phyloP scores from a whole-genome alignment of 140 eudicot species.

The Oenanthe javanica region DNA sequence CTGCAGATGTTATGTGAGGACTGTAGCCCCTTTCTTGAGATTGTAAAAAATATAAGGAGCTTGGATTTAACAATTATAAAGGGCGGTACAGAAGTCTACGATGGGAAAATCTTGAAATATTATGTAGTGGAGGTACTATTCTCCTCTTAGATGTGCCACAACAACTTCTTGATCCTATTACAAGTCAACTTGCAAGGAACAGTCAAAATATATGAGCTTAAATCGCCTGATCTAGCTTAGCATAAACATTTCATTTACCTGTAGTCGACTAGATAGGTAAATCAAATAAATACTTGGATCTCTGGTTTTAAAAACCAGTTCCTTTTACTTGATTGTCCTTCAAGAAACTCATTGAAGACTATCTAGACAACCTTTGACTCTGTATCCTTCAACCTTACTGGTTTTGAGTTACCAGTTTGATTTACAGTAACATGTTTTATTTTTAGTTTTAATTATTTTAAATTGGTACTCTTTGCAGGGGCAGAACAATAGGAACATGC shows the following conservation, averaged over 20 bases:
- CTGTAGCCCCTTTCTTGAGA: conserved; percentile 49
- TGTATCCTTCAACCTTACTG: not conserved
- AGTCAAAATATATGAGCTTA: not conserved
- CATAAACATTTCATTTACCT: not conserved
- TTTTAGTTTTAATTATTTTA: not conserved
- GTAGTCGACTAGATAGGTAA: not conserved
- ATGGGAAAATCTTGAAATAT: conserved; percentile 68
- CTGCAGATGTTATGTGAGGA: conserved; percentile 72
- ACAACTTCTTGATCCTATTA: not conserved
- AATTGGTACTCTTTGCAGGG: conserved; percentile 27
- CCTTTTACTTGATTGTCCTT: not conserved
- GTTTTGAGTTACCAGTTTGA: not conserved
- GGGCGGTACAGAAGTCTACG: conserved; percentile 63
- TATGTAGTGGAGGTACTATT: conserved; percentile 78
- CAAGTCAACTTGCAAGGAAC: not conserved
- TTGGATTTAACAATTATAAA: conserved; percentile 74
- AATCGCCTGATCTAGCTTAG: not conserved
- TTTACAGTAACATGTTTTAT: not conserved
- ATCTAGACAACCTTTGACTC: not conserved
- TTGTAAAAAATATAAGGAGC: conserved; percentile 65
- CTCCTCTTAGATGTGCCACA: not conserved
- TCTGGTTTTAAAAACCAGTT: too few relatives aligned
- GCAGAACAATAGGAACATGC: conserved; percentile 61
- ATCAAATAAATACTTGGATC: too few relatives aligned
- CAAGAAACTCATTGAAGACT: not conserved